Conservation (phyloP, 2,329 filamentous ascomycete species). For the Plectosphaerella sp. region DNA sequence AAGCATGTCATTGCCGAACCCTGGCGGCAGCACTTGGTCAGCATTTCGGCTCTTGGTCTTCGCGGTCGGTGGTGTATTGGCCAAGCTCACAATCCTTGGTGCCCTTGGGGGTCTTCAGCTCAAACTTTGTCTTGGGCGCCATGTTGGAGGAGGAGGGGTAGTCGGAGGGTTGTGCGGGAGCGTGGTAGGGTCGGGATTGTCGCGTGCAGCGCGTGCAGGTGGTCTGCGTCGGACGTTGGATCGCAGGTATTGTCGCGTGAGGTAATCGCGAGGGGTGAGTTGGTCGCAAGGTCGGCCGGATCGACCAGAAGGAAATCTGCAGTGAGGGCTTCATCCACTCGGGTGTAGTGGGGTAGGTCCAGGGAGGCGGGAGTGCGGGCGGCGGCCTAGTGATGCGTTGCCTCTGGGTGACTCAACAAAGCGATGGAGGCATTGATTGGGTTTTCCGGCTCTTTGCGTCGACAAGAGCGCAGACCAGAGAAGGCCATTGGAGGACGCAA, state of each 20-base stretch:
- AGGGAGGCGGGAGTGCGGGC: no score
- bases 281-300: not conserved
- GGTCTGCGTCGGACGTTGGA: not conserved
- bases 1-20: slow-evolving; percentile 73
- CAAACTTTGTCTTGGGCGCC: slow-evolving; percentile 49
- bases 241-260: not conserved
- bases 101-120: slow-evolving; percentile 86
- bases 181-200: not conserved
- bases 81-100: slow-evolving; percentile 69
- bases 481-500: not conserved
- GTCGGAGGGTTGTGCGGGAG: slow-evolving; percentile 3
- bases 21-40: slow-evolving; percentile 19
- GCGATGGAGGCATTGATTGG: not conserved
- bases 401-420: not conserved
- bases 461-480: no score
- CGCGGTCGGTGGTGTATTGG: not conserved
- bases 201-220: not conserved
- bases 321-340: not conserved
- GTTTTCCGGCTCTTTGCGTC: not conserved
- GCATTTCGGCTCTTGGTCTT: slow-evolving; percentile 4
- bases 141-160: slow-evolving; percentile 16
- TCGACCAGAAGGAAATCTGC: not conserved
- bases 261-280: not conserved
- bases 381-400: no score
- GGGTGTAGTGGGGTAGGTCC: not conserved